phyloP scores from a whole-genome alignment of 2,329 filamentous ascomycete species.

The Sordariomycetes sp. region DNA sequence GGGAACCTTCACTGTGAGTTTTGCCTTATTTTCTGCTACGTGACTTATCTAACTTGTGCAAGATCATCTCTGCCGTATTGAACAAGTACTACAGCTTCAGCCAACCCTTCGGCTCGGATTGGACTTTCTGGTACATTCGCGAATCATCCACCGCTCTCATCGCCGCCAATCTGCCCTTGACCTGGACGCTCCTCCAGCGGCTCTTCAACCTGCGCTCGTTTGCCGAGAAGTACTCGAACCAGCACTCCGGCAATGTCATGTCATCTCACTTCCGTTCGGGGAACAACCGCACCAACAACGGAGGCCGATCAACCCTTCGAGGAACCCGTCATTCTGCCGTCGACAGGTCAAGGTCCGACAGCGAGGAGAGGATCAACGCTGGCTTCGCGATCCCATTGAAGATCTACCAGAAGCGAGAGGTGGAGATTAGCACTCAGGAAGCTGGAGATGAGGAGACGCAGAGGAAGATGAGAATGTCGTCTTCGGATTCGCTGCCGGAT shows the following conservation, averaged over 20 bases:
- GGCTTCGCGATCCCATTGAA: constrained; percentile 13
- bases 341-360: background rate
- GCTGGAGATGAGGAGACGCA: background rate
- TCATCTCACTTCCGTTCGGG: constrained; percentile 3
- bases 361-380: constrained; percentile 4
- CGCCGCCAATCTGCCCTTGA: constrained; percentile 31
- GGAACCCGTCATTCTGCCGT: background rate
- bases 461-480: background rate
- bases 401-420: constrained; percentile 11
- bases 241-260: background rate
- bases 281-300: background rate
- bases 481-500: constrained; percentile 3
- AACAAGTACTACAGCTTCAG: constrained; percentile 33
- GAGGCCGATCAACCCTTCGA: background rate
- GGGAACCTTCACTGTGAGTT: constrained; percentile 32
- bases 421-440: constrained; percentile 2
- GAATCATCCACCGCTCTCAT: constrained; percentile 36
- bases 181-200: constrained; percentile 30
- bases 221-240: constrained; percentile 9
- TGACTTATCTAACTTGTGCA: no score
- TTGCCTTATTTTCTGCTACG: no score
- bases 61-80: constrained; percentile 41
- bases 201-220: constrained; percentile 21
- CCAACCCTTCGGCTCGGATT: constrained; percentile 25
- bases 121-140: constrained; percentile 36